A percentile compares a stretch with the other conserved stretches of the same genome.
These are phyloP conservation scores for Yarrowia hollandica DNA, from an alignment of 805 yeast species.

Conservation along the genomic window DNA sequence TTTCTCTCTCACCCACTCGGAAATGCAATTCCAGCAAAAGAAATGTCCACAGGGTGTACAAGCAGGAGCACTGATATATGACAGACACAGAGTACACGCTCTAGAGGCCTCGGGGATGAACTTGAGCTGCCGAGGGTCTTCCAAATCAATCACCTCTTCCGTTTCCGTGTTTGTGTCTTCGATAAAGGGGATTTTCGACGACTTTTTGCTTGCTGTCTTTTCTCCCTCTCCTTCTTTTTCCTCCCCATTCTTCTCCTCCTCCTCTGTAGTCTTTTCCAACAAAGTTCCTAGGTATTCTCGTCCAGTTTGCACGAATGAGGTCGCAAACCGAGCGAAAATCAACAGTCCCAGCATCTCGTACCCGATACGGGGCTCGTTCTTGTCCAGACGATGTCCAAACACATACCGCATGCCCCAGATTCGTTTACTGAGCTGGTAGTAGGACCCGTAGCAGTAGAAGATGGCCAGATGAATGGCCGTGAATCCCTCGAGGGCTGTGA, in stretches of 20 bases:
- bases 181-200: constrained; percentile 25
- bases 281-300: neutral
- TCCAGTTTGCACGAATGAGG: constrained; percentile 8
- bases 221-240: neutral
- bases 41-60: constrained; percentile 89
- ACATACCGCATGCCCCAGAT: constrained; percentile 79
- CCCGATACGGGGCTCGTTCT: constrained; percentile 43
- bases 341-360: constrained; percentile 70
- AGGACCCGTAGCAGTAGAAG: constrained; percentile 80
- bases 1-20: constrained; percentile 84
- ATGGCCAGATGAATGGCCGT: constrained; percentile 73
- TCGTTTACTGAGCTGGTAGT: constrained; percentile 75
- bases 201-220: constrained; percentile 29
- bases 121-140: constrained; percentile 57
- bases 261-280: neutral
- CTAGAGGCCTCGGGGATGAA: constrained; percentile 72
- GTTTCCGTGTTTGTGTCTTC: constrained; percentile 31
- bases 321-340: constrained; percentile 38
- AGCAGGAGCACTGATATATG: constrained; percentile 77
- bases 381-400: constrained; percentile 41
- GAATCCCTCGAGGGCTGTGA: constrained; percentile 42
- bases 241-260: neutral
- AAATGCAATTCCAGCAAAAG: constrained; percentile 88
- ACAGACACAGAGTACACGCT: constrained; percentile 80
- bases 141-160: constrained; percentile 40